These are phyloP conservation scores for Apiospora koreana DNA, from an alignment of 2,329 filamentous ascomycete species.

Conservation along the genomic window DNA sequence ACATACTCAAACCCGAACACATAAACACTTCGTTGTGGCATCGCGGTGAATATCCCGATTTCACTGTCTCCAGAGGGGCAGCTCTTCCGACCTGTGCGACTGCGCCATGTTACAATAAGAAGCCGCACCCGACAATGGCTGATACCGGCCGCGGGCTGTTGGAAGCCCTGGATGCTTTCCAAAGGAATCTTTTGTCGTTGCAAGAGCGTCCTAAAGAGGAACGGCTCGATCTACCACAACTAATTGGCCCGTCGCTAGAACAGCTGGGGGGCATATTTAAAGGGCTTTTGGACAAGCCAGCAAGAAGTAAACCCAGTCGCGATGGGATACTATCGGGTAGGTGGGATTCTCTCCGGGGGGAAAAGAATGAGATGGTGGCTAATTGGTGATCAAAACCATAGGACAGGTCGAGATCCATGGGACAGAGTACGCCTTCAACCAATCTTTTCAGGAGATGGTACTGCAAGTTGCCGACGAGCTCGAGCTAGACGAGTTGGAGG, in stretches of 20 bases:
- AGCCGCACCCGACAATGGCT: slow-evolving; percentile 59
- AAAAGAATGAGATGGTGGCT: neutral
- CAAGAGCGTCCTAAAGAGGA: slow-evolving; percentile 64
- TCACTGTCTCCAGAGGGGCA: neutral
- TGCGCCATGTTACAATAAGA: slow-evolving; percentile 46
- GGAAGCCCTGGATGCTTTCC: slow-evolving; percentile 78
- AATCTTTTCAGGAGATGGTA: slow-evolving; percentile 81
- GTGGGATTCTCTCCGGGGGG: slow-evolving; percentile 20
- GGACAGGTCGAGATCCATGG: slow-evolving; percentile 75
- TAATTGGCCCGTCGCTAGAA: slow-evolving; percentile 51
- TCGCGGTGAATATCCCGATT: neutral
- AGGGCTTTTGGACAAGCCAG: slow-evolving; percentile 72
- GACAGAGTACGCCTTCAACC: slow-evolving; percentile 78
- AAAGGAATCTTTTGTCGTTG: slow-evolving; percentile 79
- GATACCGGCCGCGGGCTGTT: slow-evolving; percentile 71
- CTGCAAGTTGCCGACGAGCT: slow-evolving; percentile 84
- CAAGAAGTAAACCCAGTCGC: slow-evolving; percentile 75
- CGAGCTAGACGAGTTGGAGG: slow-evolving; percentile 85
- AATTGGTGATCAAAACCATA: slow-evolving; percentile 34
- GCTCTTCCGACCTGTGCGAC: neutral
- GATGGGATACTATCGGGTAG: slow-evolving; percentile 68
- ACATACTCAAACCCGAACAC: neutral
- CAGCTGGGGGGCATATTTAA: slow-evolving; percentile 66
- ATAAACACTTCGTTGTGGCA: neutral
- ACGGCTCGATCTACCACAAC: slow-evolving; percentile 66